phyloP scores from a whole-genome alignment of 176 grass and related monocot species.

The Oryza meridionalis region DNA sequence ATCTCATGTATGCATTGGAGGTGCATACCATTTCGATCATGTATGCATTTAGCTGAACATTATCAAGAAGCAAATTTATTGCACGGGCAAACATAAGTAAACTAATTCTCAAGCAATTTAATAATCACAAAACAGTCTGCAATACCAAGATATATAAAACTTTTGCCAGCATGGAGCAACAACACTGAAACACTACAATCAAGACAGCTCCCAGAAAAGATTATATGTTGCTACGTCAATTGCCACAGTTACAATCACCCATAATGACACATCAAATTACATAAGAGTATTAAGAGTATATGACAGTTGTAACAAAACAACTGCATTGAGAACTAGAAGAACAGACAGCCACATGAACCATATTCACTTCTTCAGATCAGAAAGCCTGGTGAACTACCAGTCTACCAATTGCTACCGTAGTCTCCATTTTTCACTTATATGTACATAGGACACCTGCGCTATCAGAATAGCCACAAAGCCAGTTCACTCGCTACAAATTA shows the following conservation, averaged over 20 bases:
- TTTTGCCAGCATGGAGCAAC: background rate
- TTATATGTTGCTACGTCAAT: background rate
- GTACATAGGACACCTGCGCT: constrained; percentile 33
- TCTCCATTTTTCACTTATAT: constrained; percentile 39
- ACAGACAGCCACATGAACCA: background rate
- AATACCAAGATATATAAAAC: background rate
- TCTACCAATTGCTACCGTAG: background rate
- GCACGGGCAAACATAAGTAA: background rate
- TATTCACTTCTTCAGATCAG: constrained; percentile 16
- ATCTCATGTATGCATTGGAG: background rate
- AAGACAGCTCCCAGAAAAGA: background rate
- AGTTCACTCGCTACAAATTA: constrained; percentile 31
- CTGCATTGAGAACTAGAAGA: background rate
- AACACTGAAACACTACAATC: background rate
- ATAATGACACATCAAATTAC: background rate
- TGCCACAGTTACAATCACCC: background rate
- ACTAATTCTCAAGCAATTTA: background rate
- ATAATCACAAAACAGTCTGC: background rate
- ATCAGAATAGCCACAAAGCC: constrained; percentile 36
- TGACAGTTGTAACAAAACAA: constrained; percentile 3
- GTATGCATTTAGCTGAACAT: no score
- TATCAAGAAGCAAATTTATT: background rate
- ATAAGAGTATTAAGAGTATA: background rate
- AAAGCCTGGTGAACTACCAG: constrained; percentile 8
- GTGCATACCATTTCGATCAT: no score